phyloP scores from a whole-genome alignment of 495 filamentous ascomycete species.

The Corynascus novoguineensis region DNA sequence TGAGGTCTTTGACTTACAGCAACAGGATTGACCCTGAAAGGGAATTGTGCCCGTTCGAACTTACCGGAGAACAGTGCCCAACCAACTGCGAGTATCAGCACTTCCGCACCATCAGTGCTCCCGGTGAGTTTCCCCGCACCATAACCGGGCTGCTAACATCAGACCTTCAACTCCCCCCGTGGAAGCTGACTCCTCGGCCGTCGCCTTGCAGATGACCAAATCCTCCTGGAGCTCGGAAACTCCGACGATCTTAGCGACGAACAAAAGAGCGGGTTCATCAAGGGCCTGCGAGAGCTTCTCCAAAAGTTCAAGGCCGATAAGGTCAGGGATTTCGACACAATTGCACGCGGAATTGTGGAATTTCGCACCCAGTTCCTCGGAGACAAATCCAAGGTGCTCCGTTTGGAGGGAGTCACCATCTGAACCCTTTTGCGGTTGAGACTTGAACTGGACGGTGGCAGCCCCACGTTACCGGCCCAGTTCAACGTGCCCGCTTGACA shows the following conservation, averaged over 20 bases:
- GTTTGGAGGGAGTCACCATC: constrained; percentile 33
- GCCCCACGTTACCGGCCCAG: background rate
- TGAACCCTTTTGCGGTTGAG: constrained; percentile 18
- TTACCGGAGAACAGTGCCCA: constrained; percentile 70
- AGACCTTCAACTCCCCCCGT: constrained; percentile 24
- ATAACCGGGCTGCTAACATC: constrained; percentile 29
- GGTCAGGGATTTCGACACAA: constrained; percentile 72
- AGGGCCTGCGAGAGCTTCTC: constrained; percentile 70
- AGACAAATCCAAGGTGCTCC: constrained; percentile 48
- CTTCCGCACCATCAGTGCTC: constrained; percentile 66
- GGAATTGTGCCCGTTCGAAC: constrained; percentile 68
- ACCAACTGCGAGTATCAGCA: constrained; percentile 74
- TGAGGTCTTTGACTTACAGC: constrained; percentile 89
- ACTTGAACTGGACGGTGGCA: background rate
- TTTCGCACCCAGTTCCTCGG: constrained; percentile 59
- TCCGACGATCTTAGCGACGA: constrained; percentile 65
- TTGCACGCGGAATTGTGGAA: constrained; percentile 74
- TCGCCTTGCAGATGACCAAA: constrained; percentile 69
- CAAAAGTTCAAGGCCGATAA: constrained; percentile 66
- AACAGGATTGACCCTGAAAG: constrained; percentile 71
- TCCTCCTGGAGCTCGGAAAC: constrained; percentile 76
- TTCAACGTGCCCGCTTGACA: constrained; percentile 10
- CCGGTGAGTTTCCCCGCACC: constrained; percentile 60
- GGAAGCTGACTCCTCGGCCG: constrained; percentile 55
- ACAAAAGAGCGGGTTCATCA: constrained; percentile 64